A percentile compares a stretch with the other conserved stretches of the same genome.
These are phyloP conservation scores for Agrostemma githago DNA, from an alignment of 148 eudicot species.

Conservation along the genomic window DNA sequence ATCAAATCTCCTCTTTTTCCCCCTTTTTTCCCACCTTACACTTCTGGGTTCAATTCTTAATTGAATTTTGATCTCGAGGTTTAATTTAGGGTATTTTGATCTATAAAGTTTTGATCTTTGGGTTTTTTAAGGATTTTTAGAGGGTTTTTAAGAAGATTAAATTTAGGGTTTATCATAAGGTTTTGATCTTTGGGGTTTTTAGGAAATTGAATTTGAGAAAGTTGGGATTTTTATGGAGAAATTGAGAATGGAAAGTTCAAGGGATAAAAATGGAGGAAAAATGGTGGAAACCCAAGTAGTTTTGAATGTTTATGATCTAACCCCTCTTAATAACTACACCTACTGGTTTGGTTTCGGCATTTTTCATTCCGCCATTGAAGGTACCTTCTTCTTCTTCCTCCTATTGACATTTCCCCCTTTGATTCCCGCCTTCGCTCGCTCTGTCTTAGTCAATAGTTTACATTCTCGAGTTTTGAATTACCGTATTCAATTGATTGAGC, in stretches of 20 bases:
- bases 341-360: constrained; percentile 77
- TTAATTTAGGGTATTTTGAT: not conserved
- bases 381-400: constrained; percentile 23
- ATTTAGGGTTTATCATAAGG: not conserved
- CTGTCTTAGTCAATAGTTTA: not conserved
- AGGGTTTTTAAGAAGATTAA: not conserved
- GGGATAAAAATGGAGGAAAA: constrained; percentile 21
- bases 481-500: not conserved
- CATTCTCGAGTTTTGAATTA: not conserved
- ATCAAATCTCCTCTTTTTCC: not conserved
- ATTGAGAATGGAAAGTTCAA: constrained; percentile 31
- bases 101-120: not conserved
- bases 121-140: not conserved
- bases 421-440: no score
- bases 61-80: not conserved
- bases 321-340: constrained; percentile 66
- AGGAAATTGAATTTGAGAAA: not conserved
- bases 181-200: not conserved
- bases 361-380: constrained; percentile 87
- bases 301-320: constrained; percentile 67
- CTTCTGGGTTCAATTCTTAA: not conserved
- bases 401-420: not conserved
- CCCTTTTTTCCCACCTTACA: not conserved
- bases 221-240: not conserved
- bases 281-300: constrained; percentile 45